These are phyloP conservation scores for Penicillium hesseltinei DNA, from an alignment of 2,329 filamentous ascomycete genomes.

Conservation along the genomic window DNA sequence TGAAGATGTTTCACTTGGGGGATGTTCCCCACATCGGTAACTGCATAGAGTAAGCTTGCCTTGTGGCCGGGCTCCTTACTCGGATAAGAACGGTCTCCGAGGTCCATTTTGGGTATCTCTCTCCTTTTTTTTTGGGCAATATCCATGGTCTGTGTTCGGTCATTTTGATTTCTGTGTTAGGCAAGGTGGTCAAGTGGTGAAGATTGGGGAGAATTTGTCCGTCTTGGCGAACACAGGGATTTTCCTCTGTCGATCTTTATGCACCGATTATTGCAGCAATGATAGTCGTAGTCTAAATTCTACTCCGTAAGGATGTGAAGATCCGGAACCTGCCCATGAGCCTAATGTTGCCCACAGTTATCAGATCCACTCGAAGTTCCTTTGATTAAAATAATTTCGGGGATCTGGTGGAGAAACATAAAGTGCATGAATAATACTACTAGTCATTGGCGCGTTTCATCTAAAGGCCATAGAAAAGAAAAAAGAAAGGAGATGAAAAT, in stretches of 20 bases:
- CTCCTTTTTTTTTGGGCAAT: neutral
- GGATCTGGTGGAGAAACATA: neutral
- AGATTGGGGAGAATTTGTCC: slow-evolving; percentile 10
- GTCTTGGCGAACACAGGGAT: slow-evolving; percentile 12
- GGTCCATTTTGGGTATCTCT: neutral
- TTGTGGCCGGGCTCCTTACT: slow-evolving; percentile 7
- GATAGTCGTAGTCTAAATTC: slow-evolving; percentile 2
- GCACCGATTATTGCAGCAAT: slow-evolving; percentile 18
- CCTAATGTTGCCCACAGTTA: neutral
- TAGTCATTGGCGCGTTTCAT: neutral
- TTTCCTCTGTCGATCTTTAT: slow-evolving; percentile 4
- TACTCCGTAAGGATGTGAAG: neutral
- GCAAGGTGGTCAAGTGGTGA: neutral
- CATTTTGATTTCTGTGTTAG: neutral
- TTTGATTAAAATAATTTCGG: neutral
- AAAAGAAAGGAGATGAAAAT: neutral
- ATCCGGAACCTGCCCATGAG: neutral
- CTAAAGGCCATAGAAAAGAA: no score
- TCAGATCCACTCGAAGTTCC: neutral
- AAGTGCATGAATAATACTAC: no score
- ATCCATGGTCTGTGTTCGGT: neutral
- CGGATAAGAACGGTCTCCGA: slow-evolving; percentile 7
- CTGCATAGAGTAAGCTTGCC: slow-evolving; percentile 9
- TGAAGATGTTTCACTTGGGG: slow-evolving; percentile 23
- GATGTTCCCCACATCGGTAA: slow-evolving; percentile 13